Conservation (phyloP, 345 rosid species). For the Mallotus nudiflorus region DNA sequence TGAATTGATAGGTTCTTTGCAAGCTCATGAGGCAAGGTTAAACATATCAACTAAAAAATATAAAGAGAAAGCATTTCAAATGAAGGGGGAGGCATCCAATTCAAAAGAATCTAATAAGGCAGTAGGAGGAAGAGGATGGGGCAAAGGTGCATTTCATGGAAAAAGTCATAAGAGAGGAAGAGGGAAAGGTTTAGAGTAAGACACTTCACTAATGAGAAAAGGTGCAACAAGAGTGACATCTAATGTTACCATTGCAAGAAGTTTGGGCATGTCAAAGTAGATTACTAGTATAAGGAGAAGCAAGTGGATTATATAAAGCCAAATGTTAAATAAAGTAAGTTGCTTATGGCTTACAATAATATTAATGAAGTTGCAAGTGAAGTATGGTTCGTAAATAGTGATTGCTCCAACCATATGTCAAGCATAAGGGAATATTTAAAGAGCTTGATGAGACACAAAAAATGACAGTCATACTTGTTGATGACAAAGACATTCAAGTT, state of each 20-base stretch:
- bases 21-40: too few species aligned
- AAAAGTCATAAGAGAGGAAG: too few species aligned
- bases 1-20: slow-evolving; percentile 6
- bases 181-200: neutral
- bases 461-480: slow-evolving; percentile 3
- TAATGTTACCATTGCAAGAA: neutral
- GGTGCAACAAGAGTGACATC: too few species aligned
- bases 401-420: slow-evolving; percentile 6
- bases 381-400: neutral
- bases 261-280: neutral
- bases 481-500: slow-evolving; percentile 8
- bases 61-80: slow-evolving; percentile 4
- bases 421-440: neutral
- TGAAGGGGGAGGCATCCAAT: too few species aligned
- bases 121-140: neutral
- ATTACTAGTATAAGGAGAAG: neutral
- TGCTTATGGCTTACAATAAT: neutral
- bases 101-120: neutral
- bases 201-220: neutral
- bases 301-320: neutral
- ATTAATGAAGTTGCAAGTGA: too few species aligned
- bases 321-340: neutral
- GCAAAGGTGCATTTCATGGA: neutral
- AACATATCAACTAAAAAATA: neutral
- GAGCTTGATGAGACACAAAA: neutral